Percentiles rank a stretch among this genome's conserved stretches.
Conservation (phyloP, 1,139 yeast genomes). For the Hyphopichia fennica region DNA sequence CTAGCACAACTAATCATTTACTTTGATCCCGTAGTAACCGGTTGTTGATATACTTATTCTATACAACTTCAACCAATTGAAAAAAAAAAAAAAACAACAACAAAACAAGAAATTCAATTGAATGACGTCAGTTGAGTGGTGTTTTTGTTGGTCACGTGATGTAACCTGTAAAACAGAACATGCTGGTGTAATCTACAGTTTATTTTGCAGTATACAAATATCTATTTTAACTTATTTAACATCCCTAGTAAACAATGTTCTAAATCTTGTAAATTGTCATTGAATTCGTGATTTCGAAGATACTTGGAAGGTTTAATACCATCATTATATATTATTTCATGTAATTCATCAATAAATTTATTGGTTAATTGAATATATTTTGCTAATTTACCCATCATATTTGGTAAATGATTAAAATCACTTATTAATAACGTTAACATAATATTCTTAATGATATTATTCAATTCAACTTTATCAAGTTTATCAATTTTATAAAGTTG, state of each 20-base stretch:
- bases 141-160: no score
- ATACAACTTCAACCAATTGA: no score
- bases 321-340: slow-evolving; percentile 17
- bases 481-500: slow-evolving; percentile 28
- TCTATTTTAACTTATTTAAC: slow-evolving; percentile 9
- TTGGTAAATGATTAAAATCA: slow-evolving; percentile 24
- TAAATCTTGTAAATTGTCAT: slow-evolving; percentile 13
- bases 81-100: no score
- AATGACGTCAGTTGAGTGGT: no score
- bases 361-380: slow-evolving; percentile 21
- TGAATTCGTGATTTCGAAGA: slow-evolving; percentile 8
- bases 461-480: slow-evolving; percentile 24
- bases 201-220: no score
- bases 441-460: slow-evolving; percentile 31
- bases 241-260: slow-evolving; percentile 23
- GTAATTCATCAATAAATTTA: slow-evolving; percentile 30
- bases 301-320: slow-evolving; percentile 14
- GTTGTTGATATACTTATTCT: no score
- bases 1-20: no score
- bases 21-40: no score
- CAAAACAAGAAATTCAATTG: no score
- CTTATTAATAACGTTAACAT: slow-evolving; percentile 33
- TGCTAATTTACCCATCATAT: slow-evolving; percentile 24
- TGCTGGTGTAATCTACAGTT: no score
- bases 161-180: no score